A percentile compares a stretch with the other conserved stretches of the same genome.
Conservation (phyloP, 169 alveolate species). For the Amoebophrya sp. region DNA sequence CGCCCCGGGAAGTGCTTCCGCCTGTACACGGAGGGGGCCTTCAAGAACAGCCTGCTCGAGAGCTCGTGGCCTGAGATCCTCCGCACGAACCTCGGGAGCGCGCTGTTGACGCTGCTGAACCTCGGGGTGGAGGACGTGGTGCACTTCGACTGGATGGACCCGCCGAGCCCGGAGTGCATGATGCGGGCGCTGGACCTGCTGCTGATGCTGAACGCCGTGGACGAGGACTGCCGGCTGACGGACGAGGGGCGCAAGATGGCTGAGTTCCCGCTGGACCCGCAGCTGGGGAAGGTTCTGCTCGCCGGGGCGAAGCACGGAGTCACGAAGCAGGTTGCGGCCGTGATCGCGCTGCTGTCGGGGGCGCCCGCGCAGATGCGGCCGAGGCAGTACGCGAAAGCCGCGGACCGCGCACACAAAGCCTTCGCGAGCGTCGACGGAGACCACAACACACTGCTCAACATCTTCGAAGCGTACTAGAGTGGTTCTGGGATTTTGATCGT, state of each 20-base stretch:
- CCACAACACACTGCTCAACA: constrained; percentile 5
- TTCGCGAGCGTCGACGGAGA: constrained; percentile 25
- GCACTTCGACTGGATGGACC: constrained; percentile 98
- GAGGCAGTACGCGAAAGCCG: neutral
- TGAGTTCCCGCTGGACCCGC: constrained; percentile 96
- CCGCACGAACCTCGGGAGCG: constrained; percentile 72
- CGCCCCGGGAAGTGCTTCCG: constrained; percentile 94
- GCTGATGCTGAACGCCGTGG: constrained; percentile 18
- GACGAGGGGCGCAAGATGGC: constrained; percentile 87
- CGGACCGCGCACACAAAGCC: constrained; percentile 18
- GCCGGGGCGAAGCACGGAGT: neutral
- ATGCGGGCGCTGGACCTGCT: constrained; percentile 25
- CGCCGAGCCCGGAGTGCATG: constrained; percentile 62
- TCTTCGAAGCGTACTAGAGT: no score
- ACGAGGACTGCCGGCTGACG: constrained; percentile 21
- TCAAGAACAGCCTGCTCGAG: no score
- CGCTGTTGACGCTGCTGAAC: constrained; percentile 65
- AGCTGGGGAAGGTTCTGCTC: neutral
- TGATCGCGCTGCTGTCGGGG: constrained; percentile 20
- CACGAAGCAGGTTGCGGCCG: neutral
- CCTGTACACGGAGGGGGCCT: constrained; percentile 90
- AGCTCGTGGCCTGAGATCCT: constrained; percentile 96
- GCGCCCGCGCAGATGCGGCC: neutral
- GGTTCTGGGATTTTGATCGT: no score
- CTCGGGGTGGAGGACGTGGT: constrained; percentile 96